Evolutionary conservation across 495 filamentous ascomycete species (phyloP).

Genomic region (Penicilliopsis zonata): DNA sequence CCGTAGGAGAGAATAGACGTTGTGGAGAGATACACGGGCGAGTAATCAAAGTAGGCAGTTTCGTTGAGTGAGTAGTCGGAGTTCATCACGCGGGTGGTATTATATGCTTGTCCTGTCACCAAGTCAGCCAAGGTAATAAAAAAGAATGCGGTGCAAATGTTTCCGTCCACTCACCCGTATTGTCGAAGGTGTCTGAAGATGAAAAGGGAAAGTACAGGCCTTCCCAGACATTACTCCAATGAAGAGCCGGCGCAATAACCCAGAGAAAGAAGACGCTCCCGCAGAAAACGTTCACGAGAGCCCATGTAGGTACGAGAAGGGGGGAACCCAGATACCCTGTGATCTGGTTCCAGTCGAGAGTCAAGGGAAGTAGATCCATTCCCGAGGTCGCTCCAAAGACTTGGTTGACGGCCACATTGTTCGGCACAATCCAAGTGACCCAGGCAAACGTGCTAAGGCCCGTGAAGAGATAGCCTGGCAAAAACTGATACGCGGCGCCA

Average conservation of each 20-base stretch:
- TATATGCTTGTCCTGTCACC: slow-evolving; percentile 18
- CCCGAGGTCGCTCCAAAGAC: slow-evolving; percentile 44
- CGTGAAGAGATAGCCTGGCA: slow-evolving; percentile 18
- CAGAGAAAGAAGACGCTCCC: slow-evolving; percentile 42
- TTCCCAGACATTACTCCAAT: slow-evolving; percentile 43
- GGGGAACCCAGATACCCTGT: slow-evolving; percentile 40
- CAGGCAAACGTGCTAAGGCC: slow-evolving; percentile 15
- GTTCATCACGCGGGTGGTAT: slow-evolving; percentile 36
- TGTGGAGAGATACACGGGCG: slow-evolving; percentile 46
- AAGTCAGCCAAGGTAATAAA: too few relatives aligned
- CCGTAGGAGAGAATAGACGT: slow-evolving; percentile 47
- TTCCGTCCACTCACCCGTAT: slow-evolving; percentile 38
- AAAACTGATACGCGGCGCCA: slow-evolving; percentile 39
- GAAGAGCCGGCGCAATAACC: slow-evolving; percentile 27
- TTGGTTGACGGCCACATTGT: slow-evolving; percentile 36
- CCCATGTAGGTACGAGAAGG: slow-evolving; percentile 42
- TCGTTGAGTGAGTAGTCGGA: slow-evolving; percentile 37
- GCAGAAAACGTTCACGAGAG: slow-evolving; percentile 43
- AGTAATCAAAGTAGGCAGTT: slow-evolving; percentile 42
- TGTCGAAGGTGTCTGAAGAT: slow-evolving; percentile 45
- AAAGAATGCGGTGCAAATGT: too few relatives aligned
- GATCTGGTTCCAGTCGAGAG: slow-evolving; percentile 50
- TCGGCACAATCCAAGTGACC: slow-evolving; percentile 18
- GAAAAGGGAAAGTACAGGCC: slow-evolving; percentile 41
- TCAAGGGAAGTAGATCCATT: slow-evolving; percentile 41